phyloP scores from a whole-genome alignment of 305 asterid species.

The Plantago coronopus region DNA sequence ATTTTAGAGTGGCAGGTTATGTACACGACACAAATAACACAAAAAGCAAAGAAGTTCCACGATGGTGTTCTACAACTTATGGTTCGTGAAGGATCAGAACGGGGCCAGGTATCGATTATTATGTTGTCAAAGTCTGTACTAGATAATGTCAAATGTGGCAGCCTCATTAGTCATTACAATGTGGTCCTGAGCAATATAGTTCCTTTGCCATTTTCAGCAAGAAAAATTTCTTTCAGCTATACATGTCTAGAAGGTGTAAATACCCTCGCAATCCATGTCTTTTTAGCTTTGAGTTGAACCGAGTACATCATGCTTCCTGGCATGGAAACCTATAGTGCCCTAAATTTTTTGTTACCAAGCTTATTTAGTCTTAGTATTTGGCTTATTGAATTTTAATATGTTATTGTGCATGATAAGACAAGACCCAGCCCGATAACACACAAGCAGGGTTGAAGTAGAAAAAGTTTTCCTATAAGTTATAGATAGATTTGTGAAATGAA shows the following conservation, averaged over 20 bases:
- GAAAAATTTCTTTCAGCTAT: neutral
- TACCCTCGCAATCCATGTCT: too few species aligned
- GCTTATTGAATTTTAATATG: neutral
- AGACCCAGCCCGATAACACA: too few species aligned
- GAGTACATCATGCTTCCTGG: too few species aligned
- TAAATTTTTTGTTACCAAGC: too few species aligned
- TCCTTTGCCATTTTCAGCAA: neutral
- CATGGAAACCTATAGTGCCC: too few species aligned
- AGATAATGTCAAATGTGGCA: neutral
- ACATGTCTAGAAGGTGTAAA: too few species aligned
- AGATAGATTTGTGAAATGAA: too few species aligned
- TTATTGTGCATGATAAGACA: neutral
- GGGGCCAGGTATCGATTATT: slow-evolving; percentile 61
- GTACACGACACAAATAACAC: slow-evolving; percentile 77
- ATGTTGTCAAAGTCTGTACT: slow-evolving; percentile 17
- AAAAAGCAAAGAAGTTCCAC: slow-evolving; percentile 77
- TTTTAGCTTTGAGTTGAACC: too few species aligned
- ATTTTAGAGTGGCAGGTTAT: slow-evolving; percentile 77
- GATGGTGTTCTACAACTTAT: slow-evolving; percentile 71
- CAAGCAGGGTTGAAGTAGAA: too few species aligned
- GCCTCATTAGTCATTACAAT: too few species aligned
- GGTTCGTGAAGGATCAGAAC: slow-evolving; percentile 52
- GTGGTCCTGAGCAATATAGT: neutral
- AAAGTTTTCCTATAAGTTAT: too few species aligned
- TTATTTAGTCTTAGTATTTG: too few species aligned